These are phyloP conservation scores for Fusarium pininemorale DNA, from an alignment of 2,329 filamentous ascomycete species.

Conservation along the genomic window DNA sequence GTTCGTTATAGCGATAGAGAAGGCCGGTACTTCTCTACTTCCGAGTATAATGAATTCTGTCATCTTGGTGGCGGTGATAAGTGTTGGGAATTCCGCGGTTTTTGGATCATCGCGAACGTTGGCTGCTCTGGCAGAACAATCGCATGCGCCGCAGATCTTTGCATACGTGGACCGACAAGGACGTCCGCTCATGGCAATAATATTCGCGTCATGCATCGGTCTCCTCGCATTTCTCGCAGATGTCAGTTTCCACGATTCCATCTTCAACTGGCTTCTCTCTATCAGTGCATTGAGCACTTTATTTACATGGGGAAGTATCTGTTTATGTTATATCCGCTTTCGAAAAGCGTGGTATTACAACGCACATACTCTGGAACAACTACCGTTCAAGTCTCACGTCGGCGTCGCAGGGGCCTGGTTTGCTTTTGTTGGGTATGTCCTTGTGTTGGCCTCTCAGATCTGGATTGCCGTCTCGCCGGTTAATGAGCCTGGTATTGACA, in stretches of 20 bases:
- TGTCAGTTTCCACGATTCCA: constrained; percentile 63
- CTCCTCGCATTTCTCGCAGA: constrained; percentile 82
- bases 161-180: constrained; percentile 85
- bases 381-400: constrained; percentile 82
- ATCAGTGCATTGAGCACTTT: constrained; percentile 77
- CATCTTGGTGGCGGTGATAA: constrained; percentile 89
- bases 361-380: constrained; percentile 74
- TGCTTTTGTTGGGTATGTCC: constrained; percentile 77
- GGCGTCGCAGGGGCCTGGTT: constrained; percentile 83
- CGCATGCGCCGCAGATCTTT: constrained; percentile 80
- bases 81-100: constrained; percentile 89
- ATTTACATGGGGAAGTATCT: constrained; percentile 87
- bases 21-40: constrained; percentile 81
- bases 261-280: constrained; percentile 83
- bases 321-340: constrained; percentile 89
- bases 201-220: constrained; percentile 72
- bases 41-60: constrained; percentile 95
- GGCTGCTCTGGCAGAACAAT: constrained; percentile 87
- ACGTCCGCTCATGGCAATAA: constrained; percentile 80
- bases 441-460: constrained; percentile 85
- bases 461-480: constrained; percentile 86
- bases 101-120: constrained; percentile 92
- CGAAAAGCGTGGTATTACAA: constrained; percentile 76
- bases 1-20: constrained; percentile 91
- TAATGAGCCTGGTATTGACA: constrained; percentile 53